phyloP scores from a whole-genome alignment of 352 stramenopile species.

The Phytophthora parvispora region DNA sequence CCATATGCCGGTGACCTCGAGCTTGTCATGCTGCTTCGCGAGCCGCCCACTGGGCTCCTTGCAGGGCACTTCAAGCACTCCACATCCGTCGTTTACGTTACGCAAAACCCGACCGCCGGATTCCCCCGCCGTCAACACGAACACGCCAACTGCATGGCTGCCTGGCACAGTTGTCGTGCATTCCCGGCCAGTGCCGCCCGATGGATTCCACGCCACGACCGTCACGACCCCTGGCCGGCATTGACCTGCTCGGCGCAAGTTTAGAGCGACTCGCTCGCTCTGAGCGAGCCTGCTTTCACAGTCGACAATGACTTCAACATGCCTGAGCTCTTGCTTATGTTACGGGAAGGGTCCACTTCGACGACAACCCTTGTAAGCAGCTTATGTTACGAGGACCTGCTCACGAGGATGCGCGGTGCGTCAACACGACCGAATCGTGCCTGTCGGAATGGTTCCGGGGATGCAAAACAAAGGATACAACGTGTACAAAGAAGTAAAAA shows the following conservation, averaged over 20 bases:
- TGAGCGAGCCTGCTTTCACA: too few relatives aligned
- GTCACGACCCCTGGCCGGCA: too few relatives aligned
- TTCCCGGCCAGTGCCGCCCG: too few relatives aligned
- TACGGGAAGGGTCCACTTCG: neutral
- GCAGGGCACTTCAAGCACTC: conserved; percentile 18
- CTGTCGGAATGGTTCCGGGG: neutral
- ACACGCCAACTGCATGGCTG: neutral
- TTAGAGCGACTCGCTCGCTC: too few relatives aligned
- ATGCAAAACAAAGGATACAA: neutral
- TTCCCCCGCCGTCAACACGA: conserved; percentile 20
- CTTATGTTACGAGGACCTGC: conserved; percentile 18
- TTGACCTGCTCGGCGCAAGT: too few relatives aligned
- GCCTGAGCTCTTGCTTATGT: conserved; percentile 2
- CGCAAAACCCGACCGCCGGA: conserved; percentile 24
- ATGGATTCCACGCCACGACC: too few relatives aligned
- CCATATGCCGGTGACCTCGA: conserved; percentile 28
- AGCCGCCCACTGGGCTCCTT: neutral
- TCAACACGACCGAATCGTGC: conserved; percentile 6
- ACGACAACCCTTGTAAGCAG: neutral
- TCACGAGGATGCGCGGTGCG: conserved; percentile 1
- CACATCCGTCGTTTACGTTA: conserved; percentile 25
- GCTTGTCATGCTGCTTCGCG: conserved; percentile 14
- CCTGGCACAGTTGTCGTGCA: too few relatives aligned
- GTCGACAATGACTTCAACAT: neutral
- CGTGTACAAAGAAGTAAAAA: too few relatives aligned